Percentiles rank a stretch among this genome's conserved stretches.
These are phyloP conservation scores for Glycyrrhiza uralensis DNA, from an alignment of 306 rosid genomes.

Conservation along the genomic window DNA sequence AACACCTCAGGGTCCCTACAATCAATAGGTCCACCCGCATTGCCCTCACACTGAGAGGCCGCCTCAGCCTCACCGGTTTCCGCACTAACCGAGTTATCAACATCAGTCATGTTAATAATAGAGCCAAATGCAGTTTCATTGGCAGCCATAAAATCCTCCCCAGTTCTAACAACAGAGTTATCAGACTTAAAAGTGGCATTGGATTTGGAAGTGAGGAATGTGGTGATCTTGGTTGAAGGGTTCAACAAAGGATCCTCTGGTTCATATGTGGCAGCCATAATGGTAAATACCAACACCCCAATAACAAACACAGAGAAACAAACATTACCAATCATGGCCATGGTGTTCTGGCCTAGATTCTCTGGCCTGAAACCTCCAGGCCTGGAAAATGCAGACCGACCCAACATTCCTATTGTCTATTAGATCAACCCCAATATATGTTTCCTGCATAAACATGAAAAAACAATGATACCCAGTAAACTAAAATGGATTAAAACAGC, in stretches of 20 bases:
- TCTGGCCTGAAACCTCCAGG: slow-evolving; percentile 72
- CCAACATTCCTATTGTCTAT: slow-evolving; percentile 35
- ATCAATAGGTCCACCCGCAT: slow-evolving; percentile 61
- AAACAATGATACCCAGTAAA: slow-evolving; percentile 42
- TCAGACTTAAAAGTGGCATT: slow-evolving; percentile 97
- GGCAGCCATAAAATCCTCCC: slow-evolving; percentile 93
- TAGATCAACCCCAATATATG: slow-evolving; percentile 20
- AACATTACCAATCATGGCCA: slow-evolving; percentile 85
- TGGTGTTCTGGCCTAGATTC: slow-evolving; percentile 76
- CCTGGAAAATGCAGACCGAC: slow-evolving; percentile 60
- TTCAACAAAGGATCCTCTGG: slow-evolving; percentile 97
- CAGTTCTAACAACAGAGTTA: slow-evolving; percentile 72
- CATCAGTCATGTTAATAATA: slow-evolving; percentile 64
- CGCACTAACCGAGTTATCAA: slow-evolving; percentile 31
- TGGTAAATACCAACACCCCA: slow-evolving; percentile 82
- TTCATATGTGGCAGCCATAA: slow-evolving; percentile 93
- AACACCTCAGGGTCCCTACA: slow-evolving; percentile 91
- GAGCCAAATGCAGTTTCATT: slow-evolving; percentile 70
- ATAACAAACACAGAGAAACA: slow-evolving; percentile 84
- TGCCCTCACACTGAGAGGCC: slow-evolving; percentile 48
- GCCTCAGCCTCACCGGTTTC: slow-evolving; percentile 19
- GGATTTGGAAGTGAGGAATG: slow-evolving; percentile 82
- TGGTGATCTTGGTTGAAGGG: slow-evolving; percentile 87
- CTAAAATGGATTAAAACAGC: slow-evolving; percentile 27
- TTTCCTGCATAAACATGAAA: slow-evolving; percentile 27